Evolutionary conservation across 192 early-diverging fungal genomes (phyloP).

Genomic region (Borealophlyctis nickersoniae): DNA sequence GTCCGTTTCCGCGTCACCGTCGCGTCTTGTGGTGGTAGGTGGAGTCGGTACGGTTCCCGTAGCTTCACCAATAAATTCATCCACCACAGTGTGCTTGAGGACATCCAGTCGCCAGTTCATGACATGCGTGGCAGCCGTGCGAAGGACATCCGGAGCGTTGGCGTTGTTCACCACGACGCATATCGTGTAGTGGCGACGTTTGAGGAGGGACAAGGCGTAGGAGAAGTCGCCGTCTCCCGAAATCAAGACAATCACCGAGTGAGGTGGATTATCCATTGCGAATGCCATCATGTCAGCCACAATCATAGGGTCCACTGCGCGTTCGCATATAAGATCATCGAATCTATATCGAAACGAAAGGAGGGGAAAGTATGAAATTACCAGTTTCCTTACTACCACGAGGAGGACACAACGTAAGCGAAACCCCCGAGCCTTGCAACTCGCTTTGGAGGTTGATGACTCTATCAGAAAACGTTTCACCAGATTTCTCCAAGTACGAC

Average conservation of each 20-base stretch:
- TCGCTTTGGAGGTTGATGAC: not conserved
- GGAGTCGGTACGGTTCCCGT: too few species aligned
- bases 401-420: conserved; percentile 13
- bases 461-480: not conserved
- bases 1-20: too few species aligned
- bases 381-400: conserved; percentile 13
- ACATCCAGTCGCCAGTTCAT: conserved; percentile 3
- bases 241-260: conserved; percentile 13
- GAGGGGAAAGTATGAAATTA: not conserved
- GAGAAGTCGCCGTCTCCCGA: conserved; percentile 19
- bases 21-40: too few species aligned
- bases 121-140: conserved; percentile 1
- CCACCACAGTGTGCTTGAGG: not conserved
- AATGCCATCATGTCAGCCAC: conserved; percentile 22
- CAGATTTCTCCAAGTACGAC: conserved; percentile 10
- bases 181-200: conserved; percentile 14
- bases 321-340: too few species aligned
- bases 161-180: conserved; percentile 8
- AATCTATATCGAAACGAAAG: not conserved
- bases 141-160: not conserved
- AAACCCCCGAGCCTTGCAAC: conserved; percentile 7
- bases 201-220: conserved; percentile 3
- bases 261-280: conserved; percentile 10
- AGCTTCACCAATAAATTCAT: too few species aligned
- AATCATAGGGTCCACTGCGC: conserved; percentile 12